Conservation (phyloP, 768 basidiomycete genomes). For the Polyporus arcularius region DNA sequence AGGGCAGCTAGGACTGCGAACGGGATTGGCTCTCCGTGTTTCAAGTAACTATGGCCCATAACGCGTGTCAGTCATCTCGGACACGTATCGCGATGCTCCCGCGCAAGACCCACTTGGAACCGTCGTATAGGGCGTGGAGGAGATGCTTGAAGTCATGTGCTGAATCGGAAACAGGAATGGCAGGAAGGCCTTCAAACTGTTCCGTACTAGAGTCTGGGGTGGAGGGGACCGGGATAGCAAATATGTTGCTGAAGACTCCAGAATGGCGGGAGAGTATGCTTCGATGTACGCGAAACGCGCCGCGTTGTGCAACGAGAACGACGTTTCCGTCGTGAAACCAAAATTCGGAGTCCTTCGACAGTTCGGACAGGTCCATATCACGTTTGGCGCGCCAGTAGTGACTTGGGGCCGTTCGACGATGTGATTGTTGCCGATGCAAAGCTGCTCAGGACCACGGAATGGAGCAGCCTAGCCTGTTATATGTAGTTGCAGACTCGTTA, state of each 20-base stretch:
- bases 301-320: constrained; percentile 4
- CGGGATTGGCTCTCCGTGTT: neutral
- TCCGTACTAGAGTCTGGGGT: neutral
- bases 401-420: no score
- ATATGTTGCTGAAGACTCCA: constrained; percentile 11
- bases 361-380: neutral
- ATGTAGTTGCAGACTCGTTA: no score
- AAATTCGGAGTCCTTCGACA: neutral
- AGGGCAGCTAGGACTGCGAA: constrained; percentile 6
- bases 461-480: no score
- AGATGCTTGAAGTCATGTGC: constrained; percentile 6
- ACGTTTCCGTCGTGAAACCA: constrained; percentile 16
- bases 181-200: constrained; percentile 6
- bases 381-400: no score
- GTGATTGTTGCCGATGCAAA: no score
- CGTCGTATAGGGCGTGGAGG: constrained; percentile 6
- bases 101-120: neutral
- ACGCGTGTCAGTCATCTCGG: neutral
- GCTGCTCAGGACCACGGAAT: no score
- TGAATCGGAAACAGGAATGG: constrained; percentile 12
- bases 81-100: neutral
- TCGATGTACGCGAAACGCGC: constrained; percentile 17
- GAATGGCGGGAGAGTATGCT: constrained; percentile 18
- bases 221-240: constrained; percentile 5
- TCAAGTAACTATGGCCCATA: neutral